Evolutionary conservation across 2,329 filamentous ascomycete genomes (phyloP).

Genomic region (Fusarium marasasianum): DNA sequence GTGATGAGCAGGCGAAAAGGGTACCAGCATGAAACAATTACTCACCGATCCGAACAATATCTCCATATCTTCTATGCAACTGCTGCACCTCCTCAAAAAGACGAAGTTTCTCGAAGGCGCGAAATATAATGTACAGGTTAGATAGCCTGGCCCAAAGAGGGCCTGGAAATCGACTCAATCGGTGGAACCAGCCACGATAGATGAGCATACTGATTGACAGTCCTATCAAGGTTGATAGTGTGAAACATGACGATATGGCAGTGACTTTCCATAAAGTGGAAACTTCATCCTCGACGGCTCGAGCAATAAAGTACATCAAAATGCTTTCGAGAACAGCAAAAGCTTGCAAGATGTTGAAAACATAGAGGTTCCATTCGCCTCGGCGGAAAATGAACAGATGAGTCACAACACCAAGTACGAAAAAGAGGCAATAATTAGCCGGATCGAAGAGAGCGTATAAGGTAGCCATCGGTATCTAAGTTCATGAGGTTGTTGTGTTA

Average conservation of each 20-base stretch:
- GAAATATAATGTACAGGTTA: neutral
- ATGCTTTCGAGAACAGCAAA: neutral
- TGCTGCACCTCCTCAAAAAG: neutral
- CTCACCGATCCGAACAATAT: neutral
- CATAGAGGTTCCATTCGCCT: neutral
- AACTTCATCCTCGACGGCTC: neutral
- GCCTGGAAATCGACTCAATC: neutral
- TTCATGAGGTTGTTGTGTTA: rapidly evolving
- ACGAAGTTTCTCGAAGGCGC: neutral
- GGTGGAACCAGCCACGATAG: neutral
- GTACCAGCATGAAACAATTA: neutral
- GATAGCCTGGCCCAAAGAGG: neutral
- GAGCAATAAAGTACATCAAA: neutral
- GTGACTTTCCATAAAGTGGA: neutral
- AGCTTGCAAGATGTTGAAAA: neutral
- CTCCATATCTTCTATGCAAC: neutral
- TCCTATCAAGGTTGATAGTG: neutral
- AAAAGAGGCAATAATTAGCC: neutral
- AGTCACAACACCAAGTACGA: neutral
- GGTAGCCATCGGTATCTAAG: neutral
- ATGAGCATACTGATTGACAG: neutral
- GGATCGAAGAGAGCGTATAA: neutral
- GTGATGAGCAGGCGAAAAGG: neutral
- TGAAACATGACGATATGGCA: neutral
- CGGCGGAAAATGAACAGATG: neutral